A percentile compares a stretch with the other conserved stretches of the same genome.
phyloP scores from a whole-genome alignment of 345 rosid genomes.

The Ceriops tagal region DNA sequence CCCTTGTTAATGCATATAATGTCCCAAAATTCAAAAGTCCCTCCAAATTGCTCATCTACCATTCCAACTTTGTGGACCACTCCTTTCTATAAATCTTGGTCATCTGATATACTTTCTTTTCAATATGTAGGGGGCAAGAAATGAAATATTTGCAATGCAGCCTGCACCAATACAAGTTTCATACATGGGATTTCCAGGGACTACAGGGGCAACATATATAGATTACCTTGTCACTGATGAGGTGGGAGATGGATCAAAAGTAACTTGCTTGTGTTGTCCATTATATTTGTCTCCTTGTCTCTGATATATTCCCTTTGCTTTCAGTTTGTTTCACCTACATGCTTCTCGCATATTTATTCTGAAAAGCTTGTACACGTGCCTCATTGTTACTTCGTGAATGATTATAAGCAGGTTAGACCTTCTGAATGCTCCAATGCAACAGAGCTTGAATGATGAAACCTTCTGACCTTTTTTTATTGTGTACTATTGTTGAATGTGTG shows the following conservation, averaged over 20 bases:
- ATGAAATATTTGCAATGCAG: slow-evolving; percentile 97
- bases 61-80: too few relatives aligned
- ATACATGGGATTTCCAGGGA: slow-evolving; percentile 99
- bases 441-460: background rate
- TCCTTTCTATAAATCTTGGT: too few relatives aligned
- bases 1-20: too few relatives aligned
- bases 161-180: slow-evolving; percentile 98
- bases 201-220: slow-evolving; percentile 92
- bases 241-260: slow-evolving; percentile 36
- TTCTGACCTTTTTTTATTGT: background rate
- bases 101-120: background rate
- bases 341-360: slow-evolving; percentile 73
- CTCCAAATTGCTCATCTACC: too few relatives aligned
- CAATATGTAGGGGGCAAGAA: slow-evolving; percentile 82
- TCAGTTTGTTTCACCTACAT: slow-evolving; percentile 90
- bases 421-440: background rate
- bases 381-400: slow-evolving; percentile 97
- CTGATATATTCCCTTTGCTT: slow-evolving; percentile 12
- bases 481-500: background rate
- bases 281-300: background rate
- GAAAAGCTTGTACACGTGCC: slow-evolving; percentile 98
- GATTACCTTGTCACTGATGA: slow-evolving; percentile 97
- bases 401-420: slow-evolving; percentile 80
- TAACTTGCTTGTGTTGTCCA: background rate
- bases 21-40: too few relatives aligned